A percentile compares a stretch with the other conserved stretches of the same genome.
Evolutionary conservation across 257 asterid species (phyloP).

Genomic region (Solanum okadae): DNA sequence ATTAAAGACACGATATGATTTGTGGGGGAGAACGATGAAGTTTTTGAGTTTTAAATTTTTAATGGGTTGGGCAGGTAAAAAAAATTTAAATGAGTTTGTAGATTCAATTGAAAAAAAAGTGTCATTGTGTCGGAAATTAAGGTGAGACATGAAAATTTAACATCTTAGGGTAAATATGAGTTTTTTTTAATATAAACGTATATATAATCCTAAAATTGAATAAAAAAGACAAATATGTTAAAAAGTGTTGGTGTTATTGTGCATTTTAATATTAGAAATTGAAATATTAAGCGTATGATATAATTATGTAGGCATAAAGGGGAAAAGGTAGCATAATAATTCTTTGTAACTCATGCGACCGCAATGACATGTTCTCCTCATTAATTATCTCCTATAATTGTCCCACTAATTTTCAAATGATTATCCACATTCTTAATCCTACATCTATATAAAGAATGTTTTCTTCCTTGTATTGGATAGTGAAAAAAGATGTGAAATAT

Average conservation of each 20-base stretch:
- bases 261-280: not conserved
- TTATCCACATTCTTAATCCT: not conserved
- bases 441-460: no score
- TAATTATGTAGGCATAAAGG: not conserved
- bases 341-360: no score
- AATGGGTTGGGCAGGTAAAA: no score
- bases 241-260: not conserved
- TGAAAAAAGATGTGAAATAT: not conserved
- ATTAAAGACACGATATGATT: no score
- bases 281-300: no score
- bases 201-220: not conserved
- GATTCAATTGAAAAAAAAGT: no score
- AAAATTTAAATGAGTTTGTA: no score
- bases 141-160: no score
- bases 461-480: not conserved
- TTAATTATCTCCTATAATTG: not conserved
- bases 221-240: not conserved
- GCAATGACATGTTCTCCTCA: not conserved
- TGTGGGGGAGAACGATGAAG: no score
- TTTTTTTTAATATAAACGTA: no score
- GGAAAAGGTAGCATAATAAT: not conserved
- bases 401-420: not conserved
- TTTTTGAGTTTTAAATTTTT: no score
- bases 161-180: not conserved
- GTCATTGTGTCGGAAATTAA: no score